Conservation (phyloP, 1,139 yeast species). For the Pichia sp. region DNA sequence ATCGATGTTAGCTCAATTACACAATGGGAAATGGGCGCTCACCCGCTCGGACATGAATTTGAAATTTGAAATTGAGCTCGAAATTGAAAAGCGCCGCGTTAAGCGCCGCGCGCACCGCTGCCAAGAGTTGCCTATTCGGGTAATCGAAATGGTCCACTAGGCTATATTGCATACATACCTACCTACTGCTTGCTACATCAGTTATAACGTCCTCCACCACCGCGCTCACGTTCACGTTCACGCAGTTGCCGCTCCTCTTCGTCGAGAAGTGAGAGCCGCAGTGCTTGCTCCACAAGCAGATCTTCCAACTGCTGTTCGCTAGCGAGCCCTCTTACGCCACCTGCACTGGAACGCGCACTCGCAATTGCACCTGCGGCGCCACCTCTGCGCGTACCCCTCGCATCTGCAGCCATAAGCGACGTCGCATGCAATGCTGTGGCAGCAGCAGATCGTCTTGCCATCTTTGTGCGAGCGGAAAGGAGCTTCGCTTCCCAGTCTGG, state of each 20-base stretch:
- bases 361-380: neutral
- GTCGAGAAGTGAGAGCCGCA: constrained; percentile 64
- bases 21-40: no score
- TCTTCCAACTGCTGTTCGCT: neutral
- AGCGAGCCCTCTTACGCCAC: neutral
- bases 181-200: no score
- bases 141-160: no score
- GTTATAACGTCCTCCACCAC: no score
- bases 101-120: no score
- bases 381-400: neutral
- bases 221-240: no score
- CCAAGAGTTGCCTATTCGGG: no score
- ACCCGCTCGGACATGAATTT: no score
- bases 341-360: neutral
- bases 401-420: constrained; percentile 35
- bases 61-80: no score
- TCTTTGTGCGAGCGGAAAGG: constrained; percentile 60
- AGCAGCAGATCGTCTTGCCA: constrained; percentile 85
- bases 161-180: no score
- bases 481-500: constrained; percentile 90
- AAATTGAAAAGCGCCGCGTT: no score
- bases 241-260: constrained; percentile 27
- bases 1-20: no score
- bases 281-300: constrained; percentile 57
- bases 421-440: constrained; percentile 92